These are phyloP conservation scores for Tulasnella sp. DNA, from an alignment of 768 basidiomycete species.

Conservation along the genomic window DNA sequence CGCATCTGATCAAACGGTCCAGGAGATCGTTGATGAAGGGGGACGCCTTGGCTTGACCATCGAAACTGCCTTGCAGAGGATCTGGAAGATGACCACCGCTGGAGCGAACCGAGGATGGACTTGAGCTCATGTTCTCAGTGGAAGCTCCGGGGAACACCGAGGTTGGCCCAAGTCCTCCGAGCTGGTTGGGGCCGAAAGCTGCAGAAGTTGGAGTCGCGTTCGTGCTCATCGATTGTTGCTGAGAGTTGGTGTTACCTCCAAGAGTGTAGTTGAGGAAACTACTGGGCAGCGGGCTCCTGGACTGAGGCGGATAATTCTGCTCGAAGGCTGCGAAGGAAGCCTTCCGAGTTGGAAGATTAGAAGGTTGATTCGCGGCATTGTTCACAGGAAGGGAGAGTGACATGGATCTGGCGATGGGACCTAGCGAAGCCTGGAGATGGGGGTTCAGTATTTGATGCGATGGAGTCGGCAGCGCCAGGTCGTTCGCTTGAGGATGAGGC, in stretches of 20 bases:
- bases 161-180: neutral
- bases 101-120: slow-evolving; percentile 7
- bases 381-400: slow-evolving; percentile 1
- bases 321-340: slow-evolving; percentile 4
- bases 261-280: slow-evolving; percentile 7
- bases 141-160: neutral
- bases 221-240: neutral
- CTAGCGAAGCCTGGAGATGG: slow-evolving; percentile 1
- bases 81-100: neutral
- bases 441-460: neutral
- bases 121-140: slow-evolving; percentile 9
- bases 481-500: neutral
- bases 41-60: slow-evolving; percentile 62
- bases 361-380: neutral
- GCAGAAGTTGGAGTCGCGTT: neutral
- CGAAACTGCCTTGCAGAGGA: slow-evolving; percentile 31
- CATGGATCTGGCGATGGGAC: neutral
- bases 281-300: slow-evolving; percentile 4
- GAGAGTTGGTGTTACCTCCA: neutral
- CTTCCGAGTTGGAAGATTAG: slow-evolving; percentile 1
- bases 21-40: slow-evolving; percentile 66
- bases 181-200: neutral
- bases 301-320: neutral
- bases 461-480: neutral
- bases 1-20: slow-evolving; percentile 61